Evolutionary conservation across 169 alveolate genomes (phyloP).

Genomic region (Plasmodium fragile): DNA sequence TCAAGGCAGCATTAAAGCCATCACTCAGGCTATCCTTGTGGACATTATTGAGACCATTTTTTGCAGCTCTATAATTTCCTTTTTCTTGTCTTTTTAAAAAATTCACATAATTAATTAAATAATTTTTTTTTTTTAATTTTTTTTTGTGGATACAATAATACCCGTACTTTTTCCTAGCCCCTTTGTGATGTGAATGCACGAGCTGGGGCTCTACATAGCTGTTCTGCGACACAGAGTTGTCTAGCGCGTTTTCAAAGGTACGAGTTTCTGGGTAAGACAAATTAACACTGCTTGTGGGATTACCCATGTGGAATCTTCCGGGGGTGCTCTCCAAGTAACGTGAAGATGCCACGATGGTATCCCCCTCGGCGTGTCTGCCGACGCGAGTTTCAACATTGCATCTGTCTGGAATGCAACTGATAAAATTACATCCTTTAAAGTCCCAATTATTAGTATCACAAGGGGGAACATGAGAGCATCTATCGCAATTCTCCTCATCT

Average conservation of each 20-base stretch:
- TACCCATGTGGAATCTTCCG: background rate
- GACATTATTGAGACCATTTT: background rate
- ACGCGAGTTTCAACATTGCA: background rate
- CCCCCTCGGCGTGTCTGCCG: background rate
- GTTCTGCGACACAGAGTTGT: background rate
- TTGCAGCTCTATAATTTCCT: background rate
- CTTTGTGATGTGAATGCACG: background rate
- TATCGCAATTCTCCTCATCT: background rate
- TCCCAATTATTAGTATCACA: background rate
- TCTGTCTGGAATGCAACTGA: background rate
- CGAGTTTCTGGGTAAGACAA: background rate
- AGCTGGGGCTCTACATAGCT: background rate
- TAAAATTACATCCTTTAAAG: background rate
- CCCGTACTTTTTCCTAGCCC: background rate
- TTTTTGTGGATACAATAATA: slow-evolving; percentile 4
- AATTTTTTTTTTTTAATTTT: slow-evolving; percentile 1
- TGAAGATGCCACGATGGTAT: background rate
- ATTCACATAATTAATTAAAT: slow-evolving; percentile 1
- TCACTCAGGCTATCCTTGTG: background rate
- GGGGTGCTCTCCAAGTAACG: background rate
- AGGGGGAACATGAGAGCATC: background rate
- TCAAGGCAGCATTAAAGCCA: background rate
- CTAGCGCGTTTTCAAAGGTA: background rate
- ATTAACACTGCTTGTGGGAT: background rate
- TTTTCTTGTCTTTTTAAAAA: background rate